These are phyloP conservation scores for Gossypium raimondii DNA, from an alignment of 345 rosid species.

Conservation along the genomic window DNA sequence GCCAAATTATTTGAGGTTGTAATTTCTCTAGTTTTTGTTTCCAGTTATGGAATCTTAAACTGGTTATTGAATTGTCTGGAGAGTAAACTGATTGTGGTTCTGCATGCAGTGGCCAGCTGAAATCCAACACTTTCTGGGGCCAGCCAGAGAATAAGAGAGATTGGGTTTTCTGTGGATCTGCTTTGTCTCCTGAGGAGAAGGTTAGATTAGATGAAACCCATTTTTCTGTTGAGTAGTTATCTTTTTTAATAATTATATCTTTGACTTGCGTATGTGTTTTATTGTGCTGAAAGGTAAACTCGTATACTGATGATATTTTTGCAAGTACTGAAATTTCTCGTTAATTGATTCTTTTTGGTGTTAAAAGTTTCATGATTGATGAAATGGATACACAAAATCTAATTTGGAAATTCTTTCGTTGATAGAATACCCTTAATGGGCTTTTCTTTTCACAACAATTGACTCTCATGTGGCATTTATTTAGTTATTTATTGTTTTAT, in stretches of 20 bases:
- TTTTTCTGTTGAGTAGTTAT: not conserved
- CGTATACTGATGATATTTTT: not conserved
- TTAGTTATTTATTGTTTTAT: conserved; percentile 4
- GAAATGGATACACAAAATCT: not conserved
- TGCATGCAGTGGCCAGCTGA: conserved; percentile 39
- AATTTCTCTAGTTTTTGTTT: not conserved
- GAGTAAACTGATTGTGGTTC: not conserved
- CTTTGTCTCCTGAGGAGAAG: conserved; percentile 73
- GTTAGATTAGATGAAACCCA: conserved; percentile 34
- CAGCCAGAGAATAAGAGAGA: conserved; percentile 28
- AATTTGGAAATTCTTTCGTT: not conserved
- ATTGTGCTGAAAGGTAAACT: not conserved
- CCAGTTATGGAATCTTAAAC: not conserved
- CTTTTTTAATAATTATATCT: not conserved
- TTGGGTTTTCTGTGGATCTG: conserved; percentile 83
- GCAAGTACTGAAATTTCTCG: not conserved
- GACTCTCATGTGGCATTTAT: not conserved
- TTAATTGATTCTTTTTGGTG: not conserved
- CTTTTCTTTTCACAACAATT: not conserved
- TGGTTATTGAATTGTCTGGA: not conserved
- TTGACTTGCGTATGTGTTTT: not conserved
- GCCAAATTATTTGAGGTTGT: not conserved
- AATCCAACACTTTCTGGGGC: conserved; percentile 26
- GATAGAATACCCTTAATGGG: not conserved
- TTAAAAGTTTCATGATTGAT: not conserved